Conservation (phyloP, 2,329 filamentous ascomycete species). For the Thermothelomyces thermophilus region DNA sequence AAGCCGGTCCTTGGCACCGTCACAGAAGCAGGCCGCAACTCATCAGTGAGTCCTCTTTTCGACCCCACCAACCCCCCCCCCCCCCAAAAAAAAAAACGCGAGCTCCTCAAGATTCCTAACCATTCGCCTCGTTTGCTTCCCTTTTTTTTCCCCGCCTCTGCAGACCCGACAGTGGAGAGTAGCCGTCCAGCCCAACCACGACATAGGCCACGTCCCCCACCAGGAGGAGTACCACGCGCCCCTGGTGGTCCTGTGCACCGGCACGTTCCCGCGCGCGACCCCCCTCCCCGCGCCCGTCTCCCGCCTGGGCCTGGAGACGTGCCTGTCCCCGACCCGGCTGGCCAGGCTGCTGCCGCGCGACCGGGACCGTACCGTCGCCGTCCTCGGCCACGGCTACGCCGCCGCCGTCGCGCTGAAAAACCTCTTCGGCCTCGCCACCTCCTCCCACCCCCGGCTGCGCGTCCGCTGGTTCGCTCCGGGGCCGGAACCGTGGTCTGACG, state of each 20-base stretch:
- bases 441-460: constrained; percentile 7
- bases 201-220: neutral
- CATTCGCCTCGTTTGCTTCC: too few relatives aligned
- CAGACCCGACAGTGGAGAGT: constrained; percentile 9
- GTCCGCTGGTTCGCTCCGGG: constrained; percentile 17
- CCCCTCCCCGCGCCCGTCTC: neutral
- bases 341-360: neutral
- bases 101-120: too few relatives aligned
- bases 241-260: constrained; percentile 20
- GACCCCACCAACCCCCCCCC: too few relatives aligned
- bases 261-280: constrained; percentile 3
- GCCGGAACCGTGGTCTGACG: constrained; percentile 4
- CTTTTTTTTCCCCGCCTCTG: too few relatives aligned
- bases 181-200: neutral
- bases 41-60: too few relatives aligned
- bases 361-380: constrained; percentile 11
- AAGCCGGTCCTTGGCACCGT: constrained; percentile 7
- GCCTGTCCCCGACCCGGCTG: constrained; percentile 10
- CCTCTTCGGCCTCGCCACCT: constrained; percentile 10
- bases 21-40: neutral
- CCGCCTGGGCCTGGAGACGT: constrained; percentile 8
- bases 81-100: too few relatives aligned
- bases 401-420: constrained; percentile 21
- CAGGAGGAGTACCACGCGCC: constrained; percentile 6
- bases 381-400: constrained; percentile 18